Conservation (phyloP, 345 rosid genomes). For the Pistacia vera region DNA sequence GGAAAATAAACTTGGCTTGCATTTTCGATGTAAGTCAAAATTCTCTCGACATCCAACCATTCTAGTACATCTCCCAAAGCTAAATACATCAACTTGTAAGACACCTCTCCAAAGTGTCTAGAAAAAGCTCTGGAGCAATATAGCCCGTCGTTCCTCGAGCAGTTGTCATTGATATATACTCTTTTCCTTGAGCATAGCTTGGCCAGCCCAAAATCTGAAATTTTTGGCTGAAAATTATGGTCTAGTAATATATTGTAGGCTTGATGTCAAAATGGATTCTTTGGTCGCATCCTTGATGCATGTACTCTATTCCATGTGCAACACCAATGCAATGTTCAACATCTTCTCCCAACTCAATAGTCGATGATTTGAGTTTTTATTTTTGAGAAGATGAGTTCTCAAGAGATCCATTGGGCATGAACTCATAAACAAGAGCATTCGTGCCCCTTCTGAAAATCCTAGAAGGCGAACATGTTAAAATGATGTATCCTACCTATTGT, state of each 20-base stretch:
- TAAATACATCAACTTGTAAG: too few relatives aligned
- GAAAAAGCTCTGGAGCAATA: too few relatives aligned
- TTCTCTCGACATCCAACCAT: too few relatives aligned
- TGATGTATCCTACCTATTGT: conserved; percentile 16
- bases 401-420: conserved; percentile 17
- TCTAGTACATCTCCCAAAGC: neutral
- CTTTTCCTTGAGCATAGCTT: too few relatives aligned
- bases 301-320: conserved; percentile 22
- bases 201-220: too few relatives aligned
- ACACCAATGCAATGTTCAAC: conserved; percentile 16
- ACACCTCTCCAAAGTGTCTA: too few relatives aligned
- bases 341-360: conserved; percentile 22
- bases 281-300: conserved; percentile 27
- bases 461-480: conserved; percentile 5
- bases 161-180: too few relatives aligned
- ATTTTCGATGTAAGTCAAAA: too few relatives aligned
- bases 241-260: conserved; percentile 24
- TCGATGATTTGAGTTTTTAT: neutral
- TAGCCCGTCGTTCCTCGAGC: neutral
- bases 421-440: conserved; percentile 11
- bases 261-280: conserved; percentile 27
- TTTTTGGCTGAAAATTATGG: neutral
- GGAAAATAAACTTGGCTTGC: too few relatives aligned
- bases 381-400: conserved; percentile 10
- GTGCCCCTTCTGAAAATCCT: conserved; percentile 4